Base-by-base conservation (phyloP, 2,329 filamentous ascomycete genomes). In the Ophiostoma angusticollis region DNA sequence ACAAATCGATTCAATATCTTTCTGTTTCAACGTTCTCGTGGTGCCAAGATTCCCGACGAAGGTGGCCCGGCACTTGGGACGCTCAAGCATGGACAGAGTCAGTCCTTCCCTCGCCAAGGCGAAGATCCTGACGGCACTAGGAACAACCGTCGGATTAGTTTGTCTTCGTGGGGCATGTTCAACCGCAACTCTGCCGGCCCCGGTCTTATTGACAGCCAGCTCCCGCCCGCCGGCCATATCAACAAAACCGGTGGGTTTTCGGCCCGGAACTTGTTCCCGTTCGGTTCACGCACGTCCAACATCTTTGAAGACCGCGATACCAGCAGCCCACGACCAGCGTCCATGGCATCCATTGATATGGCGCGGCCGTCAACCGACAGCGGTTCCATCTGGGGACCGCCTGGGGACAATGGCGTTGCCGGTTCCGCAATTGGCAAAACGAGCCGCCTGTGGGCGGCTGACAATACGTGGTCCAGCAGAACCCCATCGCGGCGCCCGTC, bases 401-500 rank as follows among this genome's bases (percentile, higher is more conserved):
- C 64, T 0, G 60, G 58, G n/a, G 61, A 65, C 12, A 55, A 57
- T 12, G 57, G 58, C 3, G 60, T 27, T 2, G 34, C 19, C 2
- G 27, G 30, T 4, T 60, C 37, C 5, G 41, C 31, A 2, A 51
- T 65, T 3, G 62, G 68, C 25, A 78, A 73, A 42, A 57, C 58
- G 34, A 71, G 64, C 39, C 68, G 75, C 35, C 62, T 80, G 1
- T 91, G 80, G 79, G 82, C 83, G 5, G 57, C 62, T 0, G 65
- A 68, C n/a, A 63, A 67, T 23, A 60, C 60, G 9, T 74, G 71
- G 69, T 16, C 42, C 5, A 74, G 71, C 1, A 67, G 82, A 28
- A 81, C 76, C 50, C 78, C 80, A 7, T 93, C 86, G 24, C 74
- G 87, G 35, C 73, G 87, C 25, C 83, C 84, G 12, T 93, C 85